Evolutionary conservation across 1,284 basidiomycete genomes (phyloP).

Genomic region (Xerocomus minutiporus): DNA sequence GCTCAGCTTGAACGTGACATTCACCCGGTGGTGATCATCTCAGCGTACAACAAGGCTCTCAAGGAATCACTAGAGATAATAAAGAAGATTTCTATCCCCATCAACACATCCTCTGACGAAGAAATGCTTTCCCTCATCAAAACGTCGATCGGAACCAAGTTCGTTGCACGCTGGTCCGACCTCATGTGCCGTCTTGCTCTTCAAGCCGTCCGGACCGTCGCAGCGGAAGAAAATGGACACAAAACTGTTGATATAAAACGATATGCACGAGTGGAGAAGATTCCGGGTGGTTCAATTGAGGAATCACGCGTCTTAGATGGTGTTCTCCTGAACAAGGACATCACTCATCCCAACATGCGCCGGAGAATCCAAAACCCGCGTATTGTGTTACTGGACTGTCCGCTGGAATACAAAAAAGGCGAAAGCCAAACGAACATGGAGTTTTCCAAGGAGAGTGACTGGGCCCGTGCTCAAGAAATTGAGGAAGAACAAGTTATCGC

Average conservation of each 20-base stretch:
- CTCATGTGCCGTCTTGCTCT: slow-evolving; percentile 96
- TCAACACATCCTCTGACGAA: slow-evolving; percentile 81
- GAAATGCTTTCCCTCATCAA: slow-evolving; percentile 98
- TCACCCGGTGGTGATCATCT: slow-evolving; percentile 98
- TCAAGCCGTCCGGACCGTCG: slow-evolving; percentile 86
- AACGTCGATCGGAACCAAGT: slow-evolving; percentile 99
- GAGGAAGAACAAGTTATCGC: slow-evolving; percentile 96
- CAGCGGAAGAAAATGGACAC: slow-evolving; percentile 54
- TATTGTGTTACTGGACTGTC: slow-evolving; percentile 91
- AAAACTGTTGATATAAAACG: slow-evolving; percentile 97
- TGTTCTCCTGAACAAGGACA: slow-evolving; percentile 98
- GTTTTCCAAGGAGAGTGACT: slow-evolving; percentile 91
- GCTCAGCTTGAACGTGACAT: slow-evolving; percentile 93
- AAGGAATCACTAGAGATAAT: slow-evolving; percentile 89
- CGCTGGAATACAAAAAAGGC: slow-evolving; percentile 98
- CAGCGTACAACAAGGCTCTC: slow-evolving; percentile 94
- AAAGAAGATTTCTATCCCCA: slow-evolving; percentile 83
- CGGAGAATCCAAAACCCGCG: slow-evolving; percentile 87
- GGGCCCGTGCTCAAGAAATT: slow-evolving; percentile 89
- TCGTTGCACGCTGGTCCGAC: slow-evolving; percentile 93
- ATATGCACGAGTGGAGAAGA: slow-evolving; percentile 95
- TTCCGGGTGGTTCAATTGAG: slow-evolving; percentile 97
- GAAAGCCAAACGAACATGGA: slow-evolving; percentile 99
- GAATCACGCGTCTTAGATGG: slow-evolving; percentile 84
- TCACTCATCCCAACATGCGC: slow-evolving; percentile 97